Evolutionary conservation across 371 early-diverging fungal genomes (phyloP).

Genomic region (Nematocida sp.): DNA sequence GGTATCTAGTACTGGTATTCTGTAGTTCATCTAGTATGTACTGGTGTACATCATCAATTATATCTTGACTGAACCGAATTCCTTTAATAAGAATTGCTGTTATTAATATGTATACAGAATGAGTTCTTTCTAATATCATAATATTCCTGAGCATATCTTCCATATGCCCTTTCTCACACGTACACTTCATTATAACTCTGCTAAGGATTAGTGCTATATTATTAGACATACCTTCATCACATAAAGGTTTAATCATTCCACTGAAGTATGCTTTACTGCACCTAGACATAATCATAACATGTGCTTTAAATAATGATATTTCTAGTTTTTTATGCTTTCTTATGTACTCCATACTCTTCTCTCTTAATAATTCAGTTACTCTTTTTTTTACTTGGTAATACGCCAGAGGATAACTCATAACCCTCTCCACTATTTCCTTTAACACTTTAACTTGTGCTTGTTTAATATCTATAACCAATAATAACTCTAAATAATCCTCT

Average conservation of each 20-base stretch:
- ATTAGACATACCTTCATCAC: conserved; percentile 42
- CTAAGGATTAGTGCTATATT: conserved; percentile 59
- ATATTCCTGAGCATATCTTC: conserved; percentile 56
- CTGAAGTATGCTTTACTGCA: conserved; percentile 41
- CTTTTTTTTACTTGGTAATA: conserved; percentile 36
- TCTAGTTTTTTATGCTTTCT: conserved; percentile 52
- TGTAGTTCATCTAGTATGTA: not conserved
- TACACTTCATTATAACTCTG: conserved; percentile 54
- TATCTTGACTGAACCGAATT: conserved; percentile 31
- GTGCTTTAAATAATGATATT: conserved; percentile 31
- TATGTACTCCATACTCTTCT: conserved; percentile 34
- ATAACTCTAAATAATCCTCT: conserved; percentile 14
- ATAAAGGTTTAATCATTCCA: conserved; percentile 36
- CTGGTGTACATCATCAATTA: conserved; percentile 11
- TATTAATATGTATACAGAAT: conserved; percentile 51
- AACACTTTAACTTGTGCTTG: conserved; percentile 1
- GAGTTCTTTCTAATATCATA: not conserved
- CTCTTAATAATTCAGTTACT: conserved; percentile 11
- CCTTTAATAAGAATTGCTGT: conserved; percentile 60
- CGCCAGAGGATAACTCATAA: conserved; percentile 38
- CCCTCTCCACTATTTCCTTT: conserved; percentile 29
- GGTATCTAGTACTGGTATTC: not conserved
- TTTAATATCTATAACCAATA: conserved; percentile 30
- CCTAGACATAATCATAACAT: conserved; percentile 6
- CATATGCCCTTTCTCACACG: conserved; percentile 45